phyloP scores from a whole-genome alignment of 768 basidiomycete species.

The Pholiota microspora region DNA sequence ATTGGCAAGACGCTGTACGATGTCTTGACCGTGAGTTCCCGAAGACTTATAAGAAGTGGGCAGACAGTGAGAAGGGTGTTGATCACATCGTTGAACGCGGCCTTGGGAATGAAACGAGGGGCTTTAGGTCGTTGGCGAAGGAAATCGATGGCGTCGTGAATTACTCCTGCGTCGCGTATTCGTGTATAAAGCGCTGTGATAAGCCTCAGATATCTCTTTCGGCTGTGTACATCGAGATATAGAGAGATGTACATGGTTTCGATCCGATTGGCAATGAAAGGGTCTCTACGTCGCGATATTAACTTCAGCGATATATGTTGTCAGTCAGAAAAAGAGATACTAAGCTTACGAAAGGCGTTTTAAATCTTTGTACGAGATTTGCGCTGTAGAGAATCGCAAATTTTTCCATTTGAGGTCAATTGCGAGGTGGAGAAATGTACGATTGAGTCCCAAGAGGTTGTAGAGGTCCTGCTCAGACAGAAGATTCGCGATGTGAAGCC shows the following conservation, averaged over 20 bases:
- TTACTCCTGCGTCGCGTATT: neutral
- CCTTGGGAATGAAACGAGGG: neutral
- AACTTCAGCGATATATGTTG: neutral
- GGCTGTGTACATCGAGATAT: conserved; percentile 1
- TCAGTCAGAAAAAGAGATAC: neutral
- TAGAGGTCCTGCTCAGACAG: neutral
- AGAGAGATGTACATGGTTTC: conserved; percentile 5
- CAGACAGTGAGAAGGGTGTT: conserved; percentile 26
- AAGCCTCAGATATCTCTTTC: neutral
- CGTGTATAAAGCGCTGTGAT: neutral
- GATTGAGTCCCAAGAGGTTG: neutral
- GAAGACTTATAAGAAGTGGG: conserved; percentile 30
- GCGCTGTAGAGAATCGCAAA: neutral
- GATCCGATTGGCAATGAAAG: conserved; percentile 4
- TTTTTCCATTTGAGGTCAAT: conserved; percentile 6
- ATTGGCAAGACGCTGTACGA: conserved; percentile 33
- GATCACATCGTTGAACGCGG: conserved; percentile 22
- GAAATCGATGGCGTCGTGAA: conserved; percentile 5
- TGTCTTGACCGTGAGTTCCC: conserved; percentile 30
- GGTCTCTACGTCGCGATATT: neutral
- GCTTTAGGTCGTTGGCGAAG: conserved; percentile 1
- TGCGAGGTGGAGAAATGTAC: neutral
- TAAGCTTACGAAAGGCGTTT: conserved; percentile 2
- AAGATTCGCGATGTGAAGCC: conserved; percentile 3
- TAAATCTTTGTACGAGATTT: neutral